Evolutionary conservation across 2,329 filamentous ascomycete species (phyloP), one percentile per base, ranked within the genome.

Genomic region (Elsinoe necatrix): DNA sequence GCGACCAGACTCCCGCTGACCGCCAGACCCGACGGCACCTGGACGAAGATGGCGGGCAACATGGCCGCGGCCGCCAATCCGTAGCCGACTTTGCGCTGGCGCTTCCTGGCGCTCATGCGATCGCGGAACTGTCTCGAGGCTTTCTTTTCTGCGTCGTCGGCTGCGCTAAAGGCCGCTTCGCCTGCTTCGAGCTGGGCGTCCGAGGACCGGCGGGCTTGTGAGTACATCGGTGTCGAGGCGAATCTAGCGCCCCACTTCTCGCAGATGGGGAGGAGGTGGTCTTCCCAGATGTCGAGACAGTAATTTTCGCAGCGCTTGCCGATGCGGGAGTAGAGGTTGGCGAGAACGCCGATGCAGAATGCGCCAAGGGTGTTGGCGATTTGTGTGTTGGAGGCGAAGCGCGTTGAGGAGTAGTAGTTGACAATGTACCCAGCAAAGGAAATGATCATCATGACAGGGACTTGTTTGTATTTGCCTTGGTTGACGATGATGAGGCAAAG

Each of bases 61-160:
- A 95, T 88, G 1, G 87, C 86, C 0, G 89, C 88, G 0, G 89
- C 89, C 0, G 90, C 90, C 1, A 95, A 80, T 1, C 86, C 87
- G 67, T 91, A 89, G 11, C 85, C 83, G 4, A 82, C 72, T 5
- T 75, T 71, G 5, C 76, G 69, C 2, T 37, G 41, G 4, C 42
- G 35, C 31, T 45, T 56, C 16, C 31, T 25, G 5, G 48, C 48
- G n/a, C 12, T 9, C 2, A 52, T 25, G 11, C 20, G n/a, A 18
- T 52, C 20, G 12, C 31, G n/a, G 31, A 52, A 52, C 29, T 27
- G 11, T 7, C 48, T 3, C 29, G 48, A 29, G 12, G 48, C 31
- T 2, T 7, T 14, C 48, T 37, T 52, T 16, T 65, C 65, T n/a
- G 50, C 58, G 23, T 67, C 67, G 41, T 60, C 56, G 18, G 56